Evolutionary conservation across 805 yeast species (phyloP).

Genomic region (Saccharomycopsis malanga): DNA sequence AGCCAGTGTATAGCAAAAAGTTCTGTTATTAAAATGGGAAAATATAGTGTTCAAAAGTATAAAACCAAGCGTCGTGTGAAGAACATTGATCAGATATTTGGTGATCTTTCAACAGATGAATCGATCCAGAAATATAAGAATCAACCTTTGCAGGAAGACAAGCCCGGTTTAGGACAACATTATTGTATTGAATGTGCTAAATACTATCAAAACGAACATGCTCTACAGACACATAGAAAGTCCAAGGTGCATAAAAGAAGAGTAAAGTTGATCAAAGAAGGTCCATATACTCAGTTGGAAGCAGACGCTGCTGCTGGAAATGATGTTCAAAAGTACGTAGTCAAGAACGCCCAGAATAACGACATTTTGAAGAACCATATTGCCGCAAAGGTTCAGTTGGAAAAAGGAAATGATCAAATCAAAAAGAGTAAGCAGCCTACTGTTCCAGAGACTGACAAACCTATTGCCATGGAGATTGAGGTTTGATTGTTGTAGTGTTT

Average conservation of each 20-base stretch:
- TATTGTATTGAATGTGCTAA: conserved; percentile 93
- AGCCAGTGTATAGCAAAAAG: too few species aligned
- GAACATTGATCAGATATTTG: conserved; percentile 76
- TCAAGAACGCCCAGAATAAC: conserved; percentile 6
- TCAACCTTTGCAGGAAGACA: conserved; percentile 82
- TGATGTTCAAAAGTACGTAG: conserved; percentile 39
- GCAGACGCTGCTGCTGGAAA: conserved; percentile 87
- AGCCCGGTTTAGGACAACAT: conserved; percentile 91
- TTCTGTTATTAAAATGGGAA: conserved; percentile 81
- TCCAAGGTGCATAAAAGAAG: conserved; percentile 83
- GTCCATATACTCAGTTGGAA: conserved; percentile 83
- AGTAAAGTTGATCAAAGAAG: conserved; percentile 62
- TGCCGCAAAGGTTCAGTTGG: conserved; percentile 5
- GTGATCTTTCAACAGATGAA: conserved; percentile 61
- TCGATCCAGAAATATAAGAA: conserved; percentile 60
- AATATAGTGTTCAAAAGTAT: conserved; percentile 78
- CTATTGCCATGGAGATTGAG: not conserved
- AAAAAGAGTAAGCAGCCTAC: conserved; percentile 5
- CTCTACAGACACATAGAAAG: conserved; percentile 65
- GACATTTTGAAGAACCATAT: conserved; percentile 4
- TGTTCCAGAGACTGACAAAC: not conserved
- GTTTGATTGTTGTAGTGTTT: too few species aligned
- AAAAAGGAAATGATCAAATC: conserved; percentile 10
- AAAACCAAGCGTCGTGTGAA: conserved; percentile 84
- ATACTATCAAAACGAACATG: conserved; percentile 72